These are phyloP conservation scores for Pholiota molesta DNA, from an alignment of 768 basidiomycete species.

Conservation along the genomic window DNA sequence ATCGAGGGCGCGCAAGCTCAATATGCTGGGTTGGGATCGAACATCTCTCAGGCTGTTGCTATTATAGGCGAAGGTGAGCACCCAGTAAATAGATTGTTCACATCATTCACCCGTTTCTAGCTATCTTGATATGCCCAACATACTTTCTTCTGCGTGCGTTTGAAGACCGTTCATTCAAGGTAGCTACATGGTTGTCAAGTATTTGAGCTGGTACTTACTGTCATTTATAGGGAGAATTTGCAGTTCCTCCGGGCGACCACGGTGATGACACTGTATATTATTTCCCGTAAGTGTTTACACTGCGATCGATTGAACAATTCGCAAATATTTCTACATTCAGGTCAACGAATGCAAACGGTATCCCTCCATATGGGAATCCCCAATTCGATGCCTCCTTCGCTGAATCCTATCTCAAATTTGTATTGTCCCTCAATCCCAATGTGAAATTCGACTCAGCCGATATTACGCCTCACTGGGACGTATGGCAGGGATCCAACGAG, in stretches of 20 bases:
- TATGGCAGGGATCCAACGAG: conserved; percentile 33
- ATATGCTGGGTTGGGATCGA: conserved; percentile 35
- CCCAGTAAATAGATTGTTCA: no score
- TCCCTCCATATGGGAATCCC: conserved; percentile 35
- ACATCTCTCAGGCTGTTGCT: conserved; percentile 34
- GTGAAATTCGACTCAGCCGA: conserved; percentile 30
- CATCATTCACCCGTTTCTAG: conserved; percentile 18
- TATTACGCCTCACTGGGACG: conserved; percentile 38
- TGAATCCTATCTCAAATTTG: conserved; percentile 41
- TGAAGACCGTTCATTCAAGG: conserved; percentile 34
- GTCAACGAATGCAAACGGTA: conserved; percentile 4
- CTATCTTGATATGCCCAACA: conserved; percentile 49
- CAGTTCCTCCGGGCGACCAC: conserved; percentile 44
- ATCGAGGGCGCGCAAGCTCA: conserved; percentile 24
- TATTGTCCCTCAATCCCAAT: conserved; percentile 31
- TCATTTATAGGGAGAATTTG: conserved; percentile 39
- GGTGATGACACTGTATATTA: conserved; percentile 42
- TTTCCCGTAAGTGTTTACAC: conserved; percentile 37
- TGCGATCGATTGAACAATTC: no score
- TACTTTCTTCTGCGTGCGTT: conserved; percentile 41
- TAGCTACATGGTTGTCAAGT: conserved; percentile 1
- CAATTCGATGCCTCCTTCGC: conserved; percentile 40
- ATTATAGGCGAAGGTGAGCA: conserved; percentile 44
- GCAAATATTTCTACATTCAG: no score
- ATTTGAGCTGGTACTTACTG: not conserved